Percentiles rank a stretch among this genome's conserved stretches.
Evolutionary conservation across 768 basidiomycete genomes (phyloP).

Genomic region (Hygrophoropsis aurantiaca): DNA sequence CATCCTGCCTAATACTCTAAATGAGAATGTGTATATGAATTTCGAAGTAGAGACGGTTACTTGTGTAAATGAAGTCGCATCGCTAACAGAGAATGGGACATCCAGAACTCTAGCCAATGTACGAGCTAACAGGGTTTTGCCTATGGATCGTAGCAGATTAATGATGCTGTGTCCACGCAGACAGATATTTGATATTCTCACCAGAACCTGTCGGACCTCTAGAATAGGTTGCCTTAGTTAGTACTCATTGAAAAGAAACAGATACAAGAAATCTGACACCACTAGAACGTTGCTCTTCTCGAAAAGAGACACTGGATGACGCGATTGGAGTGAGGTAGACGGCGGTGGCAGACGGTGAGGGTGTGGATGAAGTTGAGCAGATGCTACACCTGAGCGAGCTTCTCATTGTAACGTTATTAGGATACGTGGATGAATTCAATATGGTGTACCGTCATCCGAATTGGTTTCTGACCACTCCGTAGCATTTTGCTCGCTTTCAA

Average conservation of each 20-base stretch:
- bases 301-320: constrained; percentile 56
- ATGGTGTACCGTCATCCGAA: constrained; percentile 29
- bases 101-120: constrained; percentile 90
- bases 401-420: neutral
- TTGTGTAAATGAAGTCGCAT: constrained; percentile 94
- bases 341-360: constrained; percentile 37
- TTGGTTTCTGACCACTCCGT: constrained; percentile 26
- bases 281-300: constrained; percentile 97
- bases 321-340: constrained; percentile 38
- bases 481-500: constrained; percentile 37
- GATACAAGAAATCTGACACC: constrained; percentile 54
- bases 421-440: neutral
- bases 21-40: constrained; percentile 12
- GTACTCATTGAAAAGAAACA: constrained; percentile 5
- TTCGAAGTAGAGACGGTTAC: constrained; percentile 32
- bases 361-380: constrained; percentile 66
- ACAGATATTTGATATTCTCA: constrained; percentile 28
- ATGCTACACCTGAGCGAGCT: constrained; percentile 43
- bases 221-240: constrained; percentile 6
- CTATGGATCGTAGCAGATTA: constrained; percentile 35
- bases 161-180: neutral
- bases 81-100: constrained; percentile 91
- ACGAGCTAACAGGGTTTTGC: constrained; percentile 88
- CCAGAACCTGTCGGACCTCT: constrained; percentile 89
- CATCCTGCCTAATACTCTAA: constrained; percentile 76